phyloP scores from a whole-genome alignment of 306 rosid genomes.

The Cicer cuneatum region DNA sequence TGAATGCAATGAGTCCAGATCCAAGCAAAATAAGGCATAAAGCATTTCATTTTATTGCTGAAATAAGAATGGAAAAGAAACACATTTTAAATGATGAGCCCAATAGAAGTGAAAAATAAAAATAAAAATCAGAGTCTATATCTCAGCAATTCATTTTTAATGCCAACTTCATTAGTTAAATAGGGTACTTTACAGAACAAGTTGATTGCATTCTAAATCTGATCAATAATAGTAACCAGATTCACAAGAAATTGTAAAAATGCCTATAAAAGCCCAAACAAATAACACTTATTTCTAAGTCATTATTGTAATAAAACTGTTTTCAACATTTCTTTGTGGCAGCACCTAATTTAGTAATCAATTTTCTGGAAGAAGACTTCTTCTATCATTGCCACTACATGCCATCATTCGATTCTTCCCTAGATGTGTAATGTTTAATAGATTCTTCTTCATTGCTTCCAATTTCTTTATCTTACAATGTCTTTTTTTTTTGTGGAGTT shows the following conservation, averaged over 20 bases:
- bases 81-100: too few species aligned
- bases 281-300: slow-evolving; percentile 1
- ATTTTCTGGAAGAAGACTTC: slow-evolving; percentile 30
- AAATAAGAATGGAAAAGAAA: too few species aligned
- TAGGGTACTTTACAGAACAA: slow-evolving; percentile 1
- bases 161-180: background rate
- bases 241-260: background rate
- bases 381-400: slow-evolving; percentile 49
- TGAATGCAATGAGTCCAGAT: too few species aligned
- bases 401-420: slow-evolving; percentile 36
- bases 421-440: slow-evolving; percentile 50
- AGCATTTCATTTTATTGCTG: too few species aligned
- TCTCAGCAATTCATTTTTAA: too few species aligned
- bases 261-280: background rate
- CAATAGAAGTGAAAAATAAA: too few species aligned
- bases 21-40: too few species aligned
- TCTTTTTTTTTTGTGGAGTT: slow-evolving; percentile 48
- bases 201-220: background rate
- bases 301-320: background rate
- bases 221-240: background rate
- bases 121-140: too few species aligned
- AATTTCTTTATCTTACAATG: slow-evolving; percentile 45
- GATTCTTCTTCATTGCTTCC: slow-evolving; percentile 57
- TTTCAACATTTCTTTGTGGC: slow-evolving; percentile 17
- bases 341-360: background rate